Conservation (phyloP, 2,329 filamentous ascomycete genomes). For the Hypoxylon sp. region DNA sequence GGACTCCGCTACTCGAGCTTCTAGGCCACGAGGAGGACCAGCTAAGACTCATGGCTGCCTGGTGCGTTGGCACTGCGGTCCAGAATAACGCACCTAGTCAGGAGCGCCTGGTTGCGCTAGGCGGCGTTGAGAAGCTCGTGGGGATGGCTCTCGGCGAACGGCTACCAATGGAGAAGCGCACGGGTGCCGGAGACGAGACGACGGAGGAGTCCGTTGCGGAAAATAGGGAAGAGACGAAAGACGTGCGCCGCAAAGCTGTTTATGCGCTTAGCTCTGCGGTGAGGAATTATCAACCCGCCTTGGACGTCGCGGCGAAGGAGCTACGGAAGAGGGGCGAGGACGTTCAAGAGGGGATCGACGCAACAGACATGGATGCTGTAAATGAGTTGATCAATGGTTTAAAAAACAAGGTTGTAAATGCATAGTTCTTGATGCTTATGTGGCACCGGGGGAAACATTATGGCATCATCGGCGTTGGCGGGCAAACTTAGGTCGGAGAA, state of each 20-base stretch:
- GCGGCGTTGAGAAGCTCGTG: constrained; percentile 80
- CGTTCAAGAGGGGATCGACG: constrained; percentile 76
- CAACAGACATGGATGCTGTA: constrained; percentile 87
- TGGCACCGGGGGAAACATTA: constrained; percentile 12
- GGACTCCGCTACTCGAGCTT: constrained; percentile 82
- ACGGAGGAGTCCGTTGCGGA: constrained; percentile 23
- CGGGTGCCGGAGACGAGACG: constrained; percentile 28
- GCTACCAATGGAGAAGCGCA: constrained; percentile 35
- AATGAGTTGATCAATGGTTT: constrained; percentile 81
- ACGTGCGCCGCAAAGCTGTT: constrained; percentile 87
- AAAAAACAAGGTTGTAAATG: constrained; percentile 65
- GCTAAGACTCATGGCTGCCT: constrained; percentile 88
- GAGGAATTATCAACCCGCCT: constrained; percentile 89
- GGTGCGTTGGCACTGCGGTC: constrained; percentile 93
- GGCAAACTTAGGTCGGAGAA: constrained; percentile 29
- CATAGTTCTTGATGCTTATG: constrained; percentile 25
- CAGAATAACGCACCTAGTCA: constrained; percentile 94
- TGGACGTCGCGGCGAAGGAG: constrained; percentile 77
- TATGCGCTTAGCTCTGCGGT: constrained; percentile 89
- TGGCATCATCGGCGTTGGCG: constrained; percentile 44
- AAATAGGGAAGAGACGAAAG: constrained; percentile 68
- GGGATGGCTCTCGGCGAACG: constrained; percentile 65
- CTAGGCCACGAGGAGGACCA: constrained; percentile 79
- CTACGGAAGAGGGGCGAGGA: constrained; percentile 70
- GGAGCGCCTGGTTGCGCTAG: constrained; percentile 74